A percentile compares a stretch with the other conserved stretches of the same genome.
Conservation (phyloP, 441 rosid genomes). For the Gossypium davidsonii region DNA sequence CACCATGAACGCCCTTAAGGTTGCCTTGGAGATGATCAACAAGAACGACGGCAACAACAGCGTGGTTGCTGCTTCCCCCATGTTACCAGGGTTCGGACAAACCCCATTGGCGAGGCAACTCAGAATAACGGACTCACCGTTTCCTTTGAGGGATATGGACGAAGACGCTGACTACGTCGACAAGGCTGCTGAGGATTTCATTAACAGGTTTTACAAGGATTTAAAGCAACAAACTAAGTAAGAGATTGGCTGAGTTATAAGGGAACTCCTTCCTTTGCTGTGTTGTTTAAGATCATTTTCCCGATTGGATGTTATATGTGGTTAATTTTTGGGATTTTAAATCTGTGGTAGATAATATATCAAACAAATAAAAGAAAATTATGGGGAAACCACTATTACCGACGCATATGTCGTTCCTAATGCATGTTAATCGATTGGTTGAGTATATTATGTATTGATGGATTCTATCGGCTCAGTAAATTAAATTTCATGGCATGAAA, state of each 20-base stretch:
- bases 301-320: neutral
- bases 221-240: constrained; percentile 42
- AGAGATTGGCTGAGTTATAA: constrained; percentile 15
- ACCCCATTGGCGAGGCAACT: constrained; percentile 69
- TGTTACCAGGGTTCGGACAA: constrained; percentile 65
- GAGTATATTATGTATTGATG: neutral
- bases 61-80: constrained; percentile 37
- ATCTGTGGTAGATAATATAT: constrained; percentile 9
- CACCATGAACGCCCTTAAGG: constrained; percentile 34
- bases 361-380: neutral
- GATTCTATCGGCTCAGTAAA: neutral
- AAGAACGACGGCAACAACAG: constrained; percentile 23
- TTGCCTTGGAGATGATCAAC: constrained; percentile 52
- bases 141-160: constrained; percentile 51
- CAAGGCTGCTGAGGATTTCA: constrained; percentile 77
- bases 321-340: neutral
- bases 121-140: constrained; percentile 91
- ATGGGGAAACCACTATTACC: neutral
- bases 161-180: constrained; percentile 48
- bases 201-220: constrained; percentile 56
- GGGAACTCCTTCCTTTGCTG: neutral
- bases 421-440: neutral
- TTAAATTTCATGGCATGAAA: neutral
- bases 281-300: neutral
- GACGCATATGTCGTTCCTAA: neutral